Evolutionary conservation across 2,329 filamentous ascomycete species (phyloP), one percentile per base, ranked within the genome.

Genomic region (Cladosporium sphaerospermum): DNA sequence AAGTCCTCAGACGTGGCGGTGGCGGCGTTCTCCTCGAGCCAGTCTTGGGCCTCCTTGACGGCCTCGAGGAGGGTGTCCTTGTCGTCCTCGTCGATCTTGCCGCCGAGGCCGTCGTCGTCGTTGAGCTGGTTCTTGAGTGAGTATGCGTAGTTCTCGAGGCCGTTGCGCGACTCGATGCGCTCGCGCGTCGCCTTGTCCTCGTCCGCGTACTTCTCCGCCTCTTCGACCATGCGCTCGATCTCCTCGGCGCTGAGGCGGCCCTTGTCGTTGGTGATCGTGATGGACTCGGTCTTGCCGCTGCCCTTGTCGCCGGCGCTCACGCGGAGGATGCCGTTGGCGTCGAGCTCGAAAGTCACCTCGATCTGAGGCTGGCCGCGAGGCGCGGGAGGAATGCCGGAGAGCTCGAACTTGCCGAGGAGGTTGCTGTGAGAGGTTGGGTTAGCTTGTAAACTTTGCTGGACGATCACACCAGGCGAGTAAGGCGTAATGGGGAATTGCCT

Each of bases 201-300:
- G 75, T 99, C 93, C 69, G 93, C 93, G 72, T 91, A 97, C 78
- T 96, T 89, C 84, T 97, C 93, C 57, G 93, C 93, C 77, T 99
- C 93, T 64, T 86, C 85, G 60, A 99, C 90, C 93, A 99, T 99
- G 74, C 93, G 93, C 75, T 97, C 92, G 65, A 99, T 99, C 75
- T 99, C 93, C 64, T 99, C 93, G 68, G 87, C 86, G 66, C 87
- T 90, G 49, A 99, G 86, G 73, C 93, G 92, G 63, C 93, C 93
- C 85, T 97, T 97, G 78, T 99, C 93, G 78, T 99, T 97, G 78
- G 88, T 97, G 72, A 99, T 99, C 65, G 93, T 97, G 74, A 99
- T 97, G 59, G 87, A 90, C 81, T 99, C 90, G 59, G 82, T 84
- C 83, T 97, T 96, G 74, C 93, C 93, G 67, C 92, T 96, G 71